Evolutionary conservation across 768 basidiomycete genomes (phyloP), one percentile per base, ranked within the genome.

Genomic region (Ramaria sp.): DNA sequence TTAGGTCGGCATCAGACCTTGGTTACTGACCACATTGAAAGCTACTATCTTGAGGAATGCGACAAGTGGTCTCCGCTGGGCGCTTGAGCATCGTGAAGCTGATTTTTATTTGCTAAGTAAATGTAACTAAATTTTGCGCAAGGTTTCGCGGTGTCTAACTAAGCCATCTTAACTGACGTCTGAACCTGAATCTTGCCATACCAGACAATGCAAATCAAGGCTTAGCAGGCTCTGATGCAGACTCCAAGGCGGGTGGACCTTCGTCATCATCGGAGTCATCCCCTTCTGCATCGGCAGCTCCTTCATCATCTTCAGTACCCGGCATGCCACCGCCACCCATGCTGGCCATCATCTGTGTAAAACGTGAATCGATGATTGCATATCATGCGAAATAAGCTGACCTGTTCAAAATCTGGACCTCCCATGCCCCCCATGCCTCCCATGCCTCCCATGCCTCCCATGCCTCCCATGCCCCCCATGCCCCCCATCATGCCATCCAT

Each of bases 191-290:
- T 34, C 32, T 9, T 34, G 32, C 32, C 32, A 9, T 34, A 3
- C 32, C 7, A 34, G n/a, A n/a, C n/a, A n/a, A n/a, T n/a, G n/a
- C 18, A 9, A 18, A 22, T 27, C 5, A 30, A 30, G 25, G n/a
- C 22, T 16, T 24, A 24, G 25, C 18, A 24, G 25, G 28, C 28
- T 47, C 22, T 10, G 48, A 34, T 34, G 7, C 30, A 8, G 30
- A 22, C 34, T 90, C 88, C 45, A 91, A 82, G 61, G 88, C 85
- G 50, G 88, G 88, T 54, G 86, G 87, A 49, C 81, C 85, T 39
- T 82, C n/a, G n/a, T n/a, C 85, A 48, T 81, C 82, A 53, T 80
- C 73, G 36, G 64, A 66, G 5, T 77, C 77, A 20, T 68, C 72
- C 22, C 63, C 75, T 18, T 66, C 72, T 22, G 58, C 65, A 3